A percentile compares a stretch with the other conserved stretches of the same genome.
Evolutionary conservation across 331 rosid species (phyloP).

Genomic region (Prunus yedoensis): DNA sequence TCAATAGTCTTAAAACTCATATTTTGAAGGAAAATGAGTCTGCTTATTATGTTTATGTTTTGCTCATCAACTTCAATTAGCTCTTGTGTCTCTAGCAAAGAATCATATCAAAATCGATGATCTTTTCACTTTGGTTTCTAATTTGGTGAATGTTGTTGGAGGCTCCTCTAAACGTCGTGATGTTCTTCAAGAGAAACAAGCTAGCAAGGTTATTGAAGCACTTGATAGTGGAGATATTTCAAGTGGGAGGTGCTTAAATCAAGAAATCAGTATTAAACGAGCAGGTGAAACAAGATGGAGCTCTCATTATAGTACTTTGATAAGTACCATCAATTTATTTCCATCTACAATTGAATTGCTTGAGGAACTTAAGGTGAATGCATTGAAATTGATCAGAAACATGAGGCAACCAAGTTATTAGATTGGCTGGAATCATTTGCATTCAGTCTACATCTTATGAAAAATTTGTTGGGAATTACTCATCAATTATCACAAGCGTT

Average conservation of each 20-base stretch:
- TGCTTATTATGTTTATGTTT: slow-evolving; percentile 3
- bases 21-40: neutral
- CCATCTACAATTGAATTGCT: neutral
- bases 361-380: neutral
- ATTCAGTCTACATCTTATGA: neutral
- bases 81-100: neutral
- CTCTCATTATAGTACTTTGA: neutral
- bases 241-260: too few species aligned
- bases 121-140: neutral
- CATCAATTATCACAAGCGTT: neutral
- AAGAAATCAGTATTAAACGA: too few species aligned
- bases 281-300: neutral
- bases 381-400: neutral
- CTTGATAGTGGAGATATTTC: neutral
- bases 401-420: neutral
- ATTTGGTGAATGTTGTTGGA: neutral
- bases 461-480: neutral
- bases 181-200: neutral
- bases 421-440: neutral
- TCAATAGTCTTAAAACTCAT: neutral
- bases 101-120: neutral
- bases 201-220: neutral
- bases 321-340: neutral
- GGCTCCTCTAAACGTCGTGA: neutral
- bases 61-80: neutral